Conservation (phyloP, 441 rosid genomes). For the Mallotus repandus region DNA sequence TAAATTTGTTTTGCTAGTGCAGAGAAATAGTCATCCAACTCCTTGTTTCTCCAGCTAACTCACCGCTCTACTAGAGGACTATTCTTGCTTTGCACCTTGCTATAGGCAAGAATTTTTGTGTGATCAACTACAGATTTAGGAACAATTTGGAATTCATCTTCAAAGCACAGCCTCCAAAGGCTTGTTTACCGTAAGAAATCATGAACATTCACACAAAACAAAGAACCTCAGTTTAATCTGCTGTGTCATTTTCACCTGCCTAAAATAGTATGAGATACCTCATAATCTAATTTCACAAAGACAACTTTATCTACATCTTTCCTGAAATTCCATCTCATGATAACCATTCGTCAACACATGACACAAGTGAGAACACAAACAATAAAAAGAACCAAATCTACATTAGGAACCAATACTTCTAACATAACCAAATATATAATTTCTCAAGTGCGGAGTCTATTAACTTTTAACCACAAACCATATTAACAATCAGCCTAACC, state of each 20-base stretch:
- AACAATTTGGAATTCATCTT: no score
- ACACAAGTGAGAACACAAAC: background rate
- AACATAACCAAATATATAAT: background rate
- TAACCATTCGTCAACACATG: background rate
- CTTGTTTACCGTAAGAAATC: background rate
- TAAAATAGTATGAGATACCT: no score
- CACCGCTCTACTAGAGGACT: background rate
- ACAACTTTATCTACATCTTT: background rate
- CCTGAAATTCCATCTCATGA: background rate
- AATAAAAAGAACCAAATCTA: background rate
- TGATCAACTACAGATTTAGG: no score
- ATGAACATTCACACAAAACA: background rate
- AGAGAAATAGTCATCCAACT: background rate
- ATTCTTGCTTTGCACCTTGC: no score
- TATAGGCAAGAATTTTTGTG: no score
- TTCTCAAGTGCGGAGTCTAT: no score
- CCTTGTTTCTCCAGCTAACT: background rate
- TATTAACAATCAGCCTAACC: background rate
- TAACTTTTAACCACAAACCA: background rate
- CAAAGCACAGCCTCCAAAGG: background rate
- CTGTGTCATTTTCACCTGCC: no score
- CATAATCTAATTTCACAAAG: background rate
- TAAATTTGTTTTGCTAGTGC: background rate
- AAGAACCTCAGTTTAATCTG: no score
- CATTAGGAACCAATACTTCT: background rate